Evolutionary conservation across 345 rosid genomes (phyloP), one percentile per base, ranked within the genome.

Genomic region (Bretschneidera sinensis): DNA sequence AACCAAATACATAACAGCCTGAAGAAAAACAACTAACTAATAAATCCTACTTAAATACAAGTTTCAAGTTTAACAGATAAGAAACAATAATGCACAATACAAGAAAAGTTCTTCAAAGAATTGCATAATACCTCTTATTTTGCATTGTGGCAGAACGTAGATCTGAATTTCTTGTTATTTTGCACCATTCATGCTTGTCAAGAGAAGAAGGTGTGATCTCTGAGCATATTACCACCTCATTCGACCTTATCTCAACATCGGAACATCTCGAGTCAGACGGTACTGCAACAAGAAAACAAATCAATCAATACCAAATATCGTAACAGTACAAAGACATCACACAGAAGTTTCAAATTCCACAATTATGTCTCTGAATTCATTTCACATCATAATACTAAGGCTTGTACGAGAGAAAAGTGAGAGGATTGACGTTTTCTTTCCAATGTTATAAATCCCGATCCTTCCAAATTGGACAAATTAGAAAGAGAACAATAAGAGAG

Each of bases 181-280:
- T 86, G 81, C 98, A 83, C 98, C 98, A 92, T 63, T 85, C 86
- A 52, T 63, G 78, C 77, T 61, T 85, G 45, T 72, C 79, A 6
- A 51, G 2, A 8, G 86, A 85, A 67, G 81, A 83, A 24, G 74
- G 55, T 39, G 71, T 57, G 35, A 75, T 76, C 68, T 75, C 86
- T 5, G 98, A 86, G 76, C 65, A 73, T 35, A 92, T 69, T 3
- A 83, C 75, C 64, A 65, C 59, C 69, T 89, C 95, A 76, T 61
- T 53, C 52, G 78, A 83, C 59, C 70, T 72, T 56, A 92, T 72
- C 66, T 92, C 91, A 24, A 92, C 71, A 43, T 86, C 92, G 3
- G 87, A 70, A 64, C 71, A 81, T 62, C 63, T 84, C 1, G 86
- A 76, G 57, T 86, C 83, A 6, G 81, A 59, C 0, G 98, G 88